These are phyloP conservation scores for Lyophyllum shimeji DNA, from an alignment of 768 basidiomycete species.

Conservation along the genomic window DNA sequence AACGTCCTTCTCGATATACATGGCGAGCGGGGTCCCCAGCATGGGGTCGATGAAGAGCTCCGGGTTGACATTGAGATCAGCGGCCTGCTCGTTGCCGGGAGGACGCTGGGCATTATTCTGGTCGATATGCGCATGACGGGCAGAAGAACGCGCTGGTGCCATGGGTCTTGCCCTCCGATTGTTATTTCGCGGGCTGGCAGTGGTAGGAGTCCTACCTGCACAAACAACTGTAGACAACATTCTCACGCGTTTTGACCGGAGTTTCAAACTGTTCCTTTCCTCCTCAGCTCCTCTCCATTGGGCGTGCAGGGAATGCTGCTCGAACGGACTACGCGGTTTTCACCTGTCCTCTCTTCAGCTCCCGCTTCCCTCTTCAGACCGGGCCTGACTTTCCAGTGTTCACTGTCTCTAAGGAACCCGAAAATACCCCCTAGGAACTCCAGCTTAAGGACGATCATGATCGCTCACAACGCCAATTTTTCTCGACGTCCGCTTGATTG, in stretches of 20 bases:
- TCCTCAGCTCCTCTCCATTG: too few species aligned
- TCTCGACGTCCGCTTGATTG: neutral
- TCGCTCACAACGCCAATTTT: too few species aligned
- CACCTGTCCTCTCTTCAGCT: too few species aligned
- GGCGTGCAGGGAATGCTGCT: neutral
- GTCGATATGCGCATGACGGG: conserved; percentile 40
- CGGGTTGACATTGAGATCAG: conserved; percentile 35
- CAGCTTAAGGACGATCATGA: too few species aligned
- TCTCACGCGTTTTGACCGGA: conserved; percentile 24
- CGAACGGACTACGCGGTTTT: neutral
- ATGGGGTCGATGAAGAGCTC: conserved; percentile 80
- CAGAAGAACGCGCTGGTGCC: conserved; percentile 72
- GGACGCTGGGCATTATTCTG: conserved; percentile 36
- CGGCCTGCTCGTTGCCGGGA: conserved; percentile 26
- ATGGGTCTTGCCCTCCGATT: conserved; percentile 61
- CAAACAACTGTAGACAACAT: conserved; percentile 17
- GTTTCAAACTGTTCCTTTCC: conserved; percentile 9
- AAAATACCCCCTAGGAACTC: too few species aligned
- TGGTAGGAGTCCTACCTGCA: conserved; percentile 46
- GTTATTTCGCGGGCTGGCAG: conserved; percentile 37
- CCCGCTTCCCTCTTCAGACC: too few species aligned
- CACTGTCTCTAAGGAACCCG: too few species aligned
- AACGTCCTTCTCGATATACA: conserved; percentile 84
- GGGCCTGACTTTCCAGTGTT: too few species aligned
- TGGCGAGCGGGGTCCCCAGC: conserved; percentile 70